phyloP scores from a whole-genome alignment of 148 eudicot species.

The Rhododendron mucronatum region DNA sequence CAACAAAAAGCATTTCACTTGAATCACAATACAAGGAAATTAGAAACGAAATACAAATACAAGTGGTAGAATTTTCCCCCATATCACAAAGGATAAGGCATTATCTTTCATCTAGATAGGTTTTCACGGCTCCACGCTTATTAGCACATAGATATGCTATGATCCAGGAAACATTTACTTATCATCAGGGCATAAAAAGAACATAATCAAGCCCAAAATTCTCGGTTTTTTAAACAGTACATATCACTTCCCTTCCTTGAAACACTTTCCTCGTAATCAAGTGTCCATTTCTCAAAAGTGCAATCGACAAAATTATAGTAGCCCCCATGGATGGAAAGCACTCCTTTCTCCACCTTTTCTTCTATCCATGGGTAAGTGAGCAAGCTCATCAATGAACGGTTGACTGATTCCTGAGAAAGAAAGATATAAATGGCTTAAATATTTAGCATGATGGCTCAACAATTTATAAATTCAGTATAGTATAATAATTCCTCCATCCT shows the following conservation, averaged over 20 bases:
- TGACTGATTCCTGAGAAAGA: conserved; percentile 69
- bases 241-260: conserved; percentile 18
- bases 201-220: conserved; percentile 52
- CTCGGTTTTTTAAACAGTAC: conserved; percentile 45
- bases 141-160: neutral
- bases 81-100: neutral
- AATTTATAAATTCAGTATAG: neutral
- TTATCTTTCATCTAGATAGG: neutral
- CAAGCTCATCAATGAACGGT: conserved; percentile 67
- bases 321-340: conserved; percentile 82
- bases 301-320: conserved; percentile 82
- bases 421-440: neutral
- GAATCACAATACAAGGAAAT: neutral
- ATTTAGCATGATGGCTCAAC: neutral
- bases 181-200: neutral
- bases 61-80: neutral
- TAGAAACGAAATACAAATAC: neutral
- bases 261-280: conserved; percentile 43
- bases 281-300: conserved; percentile 92
- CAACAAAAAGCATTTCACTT: neutral
- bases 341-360: conserved; percentile 64
- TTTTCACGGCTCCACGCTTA: neutral
- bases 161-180: neutral
- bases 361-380: conserved; percentile 95
- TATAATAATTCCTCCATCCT: neutral